phyloP scores from a whole-genome alignment of 768 basidiomycete species.

The Pluteus cervinus region DNA sequence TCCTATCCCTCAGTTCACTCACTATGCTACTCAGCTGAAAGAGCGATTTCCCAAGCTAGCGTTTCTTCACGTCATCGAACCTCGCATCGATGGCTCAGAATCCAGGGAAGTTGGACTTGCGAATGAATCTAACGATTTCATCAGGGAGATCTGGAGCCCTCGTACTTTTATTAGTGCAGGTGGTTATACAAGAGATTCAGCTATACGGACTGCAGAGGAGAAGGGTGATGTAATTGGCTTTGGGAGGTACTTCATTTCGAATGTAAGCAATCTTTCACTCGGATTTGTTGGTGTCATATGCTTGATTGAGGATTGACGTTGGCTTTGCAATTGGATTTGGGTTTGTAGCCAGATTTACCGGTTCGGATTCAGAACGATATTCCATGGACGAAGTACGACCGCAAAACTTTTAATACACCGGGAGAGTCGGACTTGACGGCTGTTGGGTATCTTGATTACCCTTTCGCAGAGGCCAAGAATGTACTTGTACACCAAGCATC shows the following conservation, averaged over 20 bases:
- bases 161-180: slow-evolving; percentile 35
- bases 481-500: too few relatives aligned
- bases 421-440: slow-evolving; percentile 17
- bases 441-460: slow-evolving; percentile 25
- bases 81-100: slow-evolving; percentile 17
- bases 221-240: slow-evolving; percentile 24
- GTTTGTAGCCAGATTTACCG: slow-evolving; percentile 37
- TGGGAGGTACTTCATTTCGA: slow-evolving; percentile 24
- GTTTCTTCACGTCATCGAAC: slow-evolving; percentile 48
- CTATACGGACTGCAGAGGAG: slow-evolving; percentile 28
- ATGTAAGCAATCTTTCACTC: slow-evolving; percentile 16
- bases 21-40: slow-evolving; percentile 37
- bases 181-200: slow-evolving; percentile 35
- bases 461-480: too few relatives aligned
- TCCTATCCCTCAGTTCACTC: slow-evolving; percentile 47
- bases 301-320: too few relatives aligned
- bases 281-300: not conserved
- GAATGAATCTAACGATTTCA: slow-evolving; percentile 32
- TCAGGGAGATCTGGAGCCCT: slow-evolving; percentile 40
- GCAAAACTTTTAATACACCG: slow-evolving; percentile 32
- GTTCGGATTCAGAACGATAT: slow-evolving; percentile 27
- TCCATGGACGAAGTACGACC: slow-evolving; percentile 25
- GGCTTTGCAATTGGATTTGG: not conserved
- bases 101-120: slow-evolving; percentile 8
- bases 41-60: slow-evolving; percentile 35